Evolutionary conservation across 2,329 filamentous ascomycete genomes (phyloP), one percentile per base, ranked within the genome.

Genomic region (Cordyceps tenuipes): DNA sequence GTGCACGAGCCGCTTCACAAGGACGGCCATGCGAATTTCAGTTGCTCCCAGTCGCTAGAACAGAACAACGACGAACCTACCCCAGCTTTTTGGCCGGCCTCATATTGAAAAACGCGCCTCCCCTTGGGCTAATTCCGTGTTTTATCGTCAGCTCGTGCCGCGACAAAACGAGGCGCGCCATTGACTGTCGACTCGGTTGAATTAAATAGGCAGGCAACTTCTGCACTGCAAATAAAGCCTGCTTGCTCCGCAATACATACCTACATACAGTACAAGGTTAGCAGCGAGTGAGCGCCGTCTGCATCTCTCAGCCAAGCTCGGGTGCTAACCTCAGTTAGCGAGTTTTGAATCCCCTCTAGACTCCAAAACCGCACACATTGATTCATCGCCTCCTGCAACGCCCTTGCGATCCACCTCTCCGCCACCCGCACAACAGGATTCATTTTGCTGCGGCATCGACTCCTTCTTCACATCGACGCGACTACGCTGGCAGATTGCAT

Each of bases 11-110:
- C 7, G 34, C 4, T 26, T 57, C 8, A 36, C 15, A 47, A 12
- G 48, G n/a, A 43, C 60, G 60, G 60, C 54, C 41, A 15, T 61
- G 58, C 39, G 49, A 61, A 61, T 57, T 48, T 61, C 60, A 54
- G 60, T 31, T 48, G 47, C 60, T 41, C 54, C 48, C 39, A 44
- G 34, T 8, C 19, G 39, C 19, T 23, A 19, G 34, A 3, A 13
- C 21, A 13, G 15, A 19, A 54, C 23, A 56, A 56, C 49, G 23
- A 39, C 43, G 34, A 31, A 21, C 34, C 34, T 39, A 57, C 44
- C 54, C 54, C 54, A 39, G 54, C 43, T 57, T 57, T 41, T 57
- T n/a, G 44, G 54, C 54, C n/a, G 44, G 31, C 54, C 43, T 46
- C 54, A 29, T 39, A 13, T 39, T 8, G 43, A 48, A 48, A 57